Percentiles rank a stretch among this genome's conserved stretches.
phyloP scores from a whole-genome alignment of 495 filamentous ascomycete genomes.

The Trichoderma asperelloides region DNA sequence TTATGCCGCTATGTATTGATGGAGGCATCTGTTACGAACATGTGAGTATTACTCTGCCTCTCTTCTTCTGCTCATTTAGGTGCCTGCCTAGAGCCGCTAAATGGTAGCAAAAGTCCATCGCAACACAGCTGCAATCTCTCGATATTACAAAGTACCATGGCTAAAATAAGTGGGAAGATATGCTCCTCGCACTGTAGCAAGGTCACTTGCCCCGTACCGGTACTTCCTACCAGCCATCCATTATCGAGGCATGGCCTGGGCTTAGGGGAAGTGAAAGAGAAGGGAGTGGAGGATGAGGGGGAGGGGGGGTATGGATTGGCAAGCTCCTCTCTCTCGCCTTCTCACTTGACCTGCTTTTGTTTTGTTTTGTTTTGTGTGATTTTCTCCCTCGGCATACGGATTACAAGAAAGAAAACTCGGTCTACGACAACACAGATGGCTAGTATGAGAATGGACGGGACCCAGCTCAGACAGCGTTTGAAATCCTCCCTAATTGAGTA shows the following conservation, averaged over 20 bases:
- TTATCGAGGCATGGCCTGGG: conserved; percentile 2
- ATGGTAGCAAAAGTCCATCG: neutral
- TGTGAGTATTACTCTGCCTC: too few relatives aligned
- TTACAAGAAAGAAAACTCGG: neutral
- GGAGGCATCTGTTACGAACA: too few relatives aligned
- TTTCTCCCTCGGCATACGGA: neutral
- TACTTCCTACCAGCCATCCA: conserved; percentile 4
- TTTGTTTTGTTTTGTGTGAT: neutral
- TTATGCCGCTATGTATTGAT: too few relatives aligned
- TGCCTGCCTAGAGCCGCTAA: neutral
- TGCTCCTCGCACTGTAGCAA: neutral
- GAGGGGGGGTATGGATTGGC: neutral
- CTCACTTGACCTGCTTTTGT: neutral
- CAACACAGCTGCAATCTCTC: neutral
- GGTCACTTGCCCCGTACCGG: neutral
- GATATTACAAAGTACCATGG: neutral
- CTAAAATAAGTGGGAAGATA: neutral
- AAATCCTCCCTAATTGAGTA: neutral
- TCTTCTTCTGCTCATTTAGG: too few relatives aligned
- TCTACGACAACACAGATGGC: neutral
- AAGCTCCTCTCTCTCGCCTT: neutral
- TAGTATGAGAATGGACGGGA: neutral
- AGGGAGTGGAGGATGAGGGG: neutral
- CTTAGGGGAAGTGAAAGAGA: neutral
- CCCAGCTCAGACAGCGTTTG: neutral